Percentiles rank a stretch among this genome's conserved stretches.
These are phyloP conservation scores for Podaxis sp. DNA, from an alignment of 768 basidiomycete genomes.

Conservation along the genomic window DNA sequence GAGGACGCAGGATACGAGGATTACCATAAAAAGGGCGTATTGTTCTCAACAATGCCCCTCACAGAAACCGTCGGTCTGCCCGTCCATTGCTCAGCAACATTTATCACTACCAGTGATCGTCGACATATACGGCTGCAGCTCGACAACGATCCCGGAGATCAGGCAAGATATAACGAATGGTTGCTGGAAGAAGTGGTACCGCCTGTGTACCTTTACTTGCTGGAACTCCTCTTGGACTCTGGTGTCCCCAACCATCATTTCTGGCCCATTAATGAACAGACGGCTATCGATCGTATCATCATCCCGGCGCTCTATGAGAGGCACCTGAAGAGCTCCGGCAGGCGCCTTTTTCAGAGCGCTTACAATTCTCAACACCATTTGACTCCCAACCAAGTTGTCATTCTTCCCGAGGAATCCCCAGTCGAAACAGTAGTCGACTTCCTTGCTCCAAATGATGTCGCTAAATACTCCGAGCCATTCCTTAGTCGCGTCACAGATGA, in stretches of 20 bases:
- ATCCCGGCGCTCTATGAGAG: conserved; percentile 8
- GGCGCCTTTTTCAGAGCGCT: conserved; percentile 7
- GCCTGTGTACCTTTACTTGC: conserved; percentile 36
- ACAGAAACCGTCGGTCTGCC: conserved; percentile 39
- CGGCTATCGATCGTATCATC: not conserved
- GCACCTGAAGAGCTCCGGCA: not conserved
- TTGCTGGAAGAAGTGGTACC: conserved; percentile 36
- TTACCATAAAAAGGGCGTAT: conserved; percentile 18
- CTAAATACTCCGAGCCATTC: conserved; percentile 6
- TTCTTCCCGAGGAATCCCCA: not conserved
- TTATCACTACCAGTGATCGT: conserved; percentile 46
- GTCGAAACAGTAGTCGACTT: conserved; percentile 1
- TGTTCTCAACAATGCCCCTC: conserved; percentile 47
- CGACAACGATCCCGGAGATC: conserved; percentile 21
- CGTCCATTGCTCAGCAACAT: conserved; percentile 46
- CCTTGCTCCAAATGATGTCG: not conserved
- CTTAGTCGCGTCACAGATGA: conserved; percentile 11
- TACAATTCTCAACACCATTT: not conserved
- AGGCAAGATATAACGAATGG: conserved; percentile 44
- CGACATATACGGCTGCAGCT: conserved; percentile 39
- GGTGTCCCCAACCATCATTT: conserved; percentile 12
- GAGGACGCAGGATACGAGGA: conserved; percentile 6
- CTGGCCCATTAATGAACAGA: conserved; percentile 8
- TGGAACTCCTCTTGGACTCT: conserved; percentile 25
- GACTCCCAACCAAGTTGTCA: conserved; percentile 1